Percentiles rank a stretch among this genome's conserved stretches.
phyloP scores from a whole-genome alignment of 2,329 filamentous ascomycete species.

The Diaporthe capsici region DNA sequence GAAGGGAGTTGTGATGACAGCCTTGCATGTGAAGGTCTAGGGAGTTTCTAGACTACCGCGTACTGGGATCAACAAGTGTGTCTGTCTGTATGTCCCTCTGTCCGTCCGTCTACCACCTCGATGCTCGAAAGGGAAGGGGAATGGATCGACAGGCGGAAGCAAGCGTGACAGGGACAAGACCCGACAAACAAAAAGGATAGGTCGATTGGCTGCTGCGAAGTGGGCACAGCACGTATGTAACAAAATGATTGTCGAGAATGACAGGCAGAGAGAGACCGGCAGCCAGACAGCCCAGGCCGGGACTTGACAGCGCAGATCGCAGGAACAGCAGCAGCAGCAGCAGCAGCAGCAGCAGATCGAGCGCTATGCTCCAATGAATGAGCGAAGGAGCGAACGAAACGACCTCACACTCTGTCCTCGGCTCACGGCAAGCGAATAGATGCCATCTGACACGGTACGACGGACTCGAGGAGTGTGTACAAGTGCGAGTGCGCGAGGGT shows the following conservation, averaged over 20 bases:
- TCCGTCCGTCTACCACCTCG: constrained; percentile 1
- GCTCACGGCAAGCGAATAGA: constrained; percentile 30
- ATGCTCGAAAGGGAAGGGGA: background rate
- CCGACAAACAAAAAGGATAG: constrained; percentile 1
- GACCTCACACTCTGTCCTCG: constrained; percentile 12
- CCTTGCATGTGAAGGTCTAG: constrained; percentile 33
- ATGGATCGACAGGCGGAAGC: constrained; percentile 23
- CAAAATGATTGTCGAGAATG: constrained; percentile 28
- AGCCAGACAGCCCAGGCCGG: constrained; percentile 1
- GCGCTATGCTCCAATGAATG: background rate
- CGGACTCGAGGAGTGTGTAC: constrained; percentile 14
- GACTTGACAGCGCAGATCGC: constrained; percentile 26
- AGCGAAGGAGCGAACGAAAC: constrained; percentile 3
- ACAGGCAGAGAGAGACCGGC: constrained; percentile 17
- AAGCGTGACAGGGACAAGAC: constrained; percentile 12
- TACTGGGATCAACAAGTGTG: constrained; percentile 5
- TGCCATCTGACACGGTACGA: constrained; percentile 16
- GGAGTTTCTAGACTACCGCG: background rate
- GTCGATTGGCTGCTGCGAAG: constrained; percentile 13
- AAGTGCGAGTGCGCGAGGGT: background rate
- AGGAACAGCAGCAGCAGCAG: background rate
- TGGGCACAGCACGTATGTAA: constrained; percentile 22
- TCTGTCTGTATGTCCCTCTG: background rate
- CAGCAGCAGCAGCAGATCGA: constrained; percentile 10
- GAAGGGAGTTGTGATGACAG: background rate